Conservation (phyloP, 176 grass and related monocot species). For the Eremochloa ophiuroides region DNA sequence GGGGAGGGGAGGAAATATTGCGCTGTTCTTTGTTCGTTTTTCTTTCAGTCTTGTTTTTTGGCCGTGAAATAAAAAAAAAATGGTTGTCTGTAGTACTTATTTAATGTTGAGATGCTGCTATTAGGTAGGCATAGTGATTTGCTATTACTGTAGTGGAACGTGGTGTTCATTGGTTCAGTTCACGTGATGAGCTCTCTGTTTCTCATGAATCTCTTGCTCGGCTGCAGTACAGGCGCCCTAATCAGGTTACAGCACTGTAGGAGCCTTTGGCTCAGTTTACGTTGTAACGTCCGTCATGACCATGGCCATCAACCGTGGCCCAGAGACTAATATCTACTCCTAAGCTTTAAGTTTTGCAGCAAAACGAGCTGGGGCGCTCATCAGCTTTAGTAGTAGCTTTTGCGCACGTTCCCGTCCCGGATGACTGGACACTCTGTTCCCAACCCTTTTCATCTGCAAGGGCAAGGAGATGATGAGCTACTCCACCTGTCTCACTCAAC, state of each 20-base stretch:
- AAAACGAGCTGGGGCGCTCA: background rate
- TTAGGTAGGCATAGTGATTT: conserved; percentile 6
- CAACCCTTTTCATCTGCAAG: background rate
- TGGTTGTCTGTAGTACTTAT: background rate
- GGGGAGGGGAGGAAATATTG: background rate
- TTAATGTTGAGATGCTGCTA: background rate
- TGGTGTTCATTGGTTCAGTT: background rate
- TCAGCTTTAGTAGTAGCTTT: background rate
- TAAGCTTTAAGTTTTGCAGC: background rate
- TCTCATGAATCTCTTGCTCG: background rate
- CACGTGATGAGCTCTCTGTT: background rate
- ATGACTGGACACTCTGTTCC: background rate
- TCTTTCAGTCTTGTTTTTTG: background rate
- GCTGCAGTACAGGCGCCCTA: background rate
- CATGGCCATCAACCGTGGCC: background rate
- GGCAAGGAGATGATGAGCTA: background rate
- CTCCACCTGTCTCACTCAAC: background rate
- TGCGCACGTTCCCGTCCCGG: background rate
- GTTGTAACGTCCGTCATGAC: too few relatives aligned
- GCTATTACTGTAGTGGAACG: background rate
- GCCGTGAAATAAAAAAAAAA: conserved; percentile 35
- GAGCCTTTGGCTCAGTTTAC: too few relatives aligned
- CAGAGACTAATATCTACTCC: background rate
- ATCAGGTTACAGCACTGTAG: too few relatives aligned
- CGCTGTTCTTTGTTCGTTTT: conserved; percentile 20